phyloP scores from a whole-genome alignment of 2,329 filamentous ascomycete species.

The Metarhizium sp. region DNA sequence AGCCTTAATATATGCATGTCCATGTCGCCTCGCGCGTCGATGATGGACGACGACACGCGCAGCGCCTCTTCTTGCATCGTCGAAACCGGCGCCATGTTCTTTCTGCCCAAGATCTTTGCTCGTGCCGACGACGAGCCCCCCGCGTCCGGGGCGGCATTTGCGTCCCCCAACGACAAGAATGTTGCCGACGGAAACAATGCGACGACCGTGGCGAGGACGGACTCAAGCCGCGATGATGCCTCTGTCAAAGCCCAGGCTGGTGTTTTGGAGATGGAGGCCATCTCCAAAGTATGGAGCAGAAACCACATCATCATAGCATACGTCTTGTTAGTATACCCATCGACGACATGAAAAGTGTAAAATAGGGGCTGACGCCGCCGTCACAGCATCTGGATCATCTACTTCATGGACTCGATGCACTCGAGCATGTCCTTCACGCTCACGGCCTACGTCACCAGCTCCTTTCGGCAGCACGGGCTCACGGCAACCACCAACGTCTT shows the following conservation, averaged over 20 bases:
- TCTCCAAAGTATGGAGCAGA: slow-evolving; percentile 1
- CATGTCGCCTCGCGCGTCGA: too few species aligned
- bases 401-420: slow-evolving; percentile 5
- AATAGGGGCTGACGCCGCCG: neutral
- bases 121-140: neutral
- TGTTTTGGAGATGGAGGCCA: neutral
- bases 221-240: neutral
- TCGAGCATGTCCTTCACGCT: slow-evolving; percentile 1
- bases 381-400: slow-evolving; percentile 5
- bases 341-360: too few species aligned
- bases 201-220: neutral
- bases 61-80: neutral
- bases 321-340: neutral
- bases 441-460: slow-evolving; percentile 1
- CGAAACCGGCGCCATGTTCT: neutral
- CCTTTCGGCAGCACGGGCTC: neutral
- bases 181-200: neutral
- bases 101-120: slow-evolving; percentile 2
- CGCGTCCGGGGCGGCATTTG: neutral
- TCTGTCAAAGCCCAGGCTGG: neutral
- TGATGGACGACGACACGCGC: neutral
- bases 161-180: neutral
- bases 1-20: too few species aligned
- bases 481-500: slow-evolving; percentile 1
- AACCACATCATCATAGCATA: neutral